Evolutionary conservation across 768 basidiomycete genomes (phyloP), one percentile per base, ranked within the genome.

Genomic region (Steccherinum ochraceum): DNA sequence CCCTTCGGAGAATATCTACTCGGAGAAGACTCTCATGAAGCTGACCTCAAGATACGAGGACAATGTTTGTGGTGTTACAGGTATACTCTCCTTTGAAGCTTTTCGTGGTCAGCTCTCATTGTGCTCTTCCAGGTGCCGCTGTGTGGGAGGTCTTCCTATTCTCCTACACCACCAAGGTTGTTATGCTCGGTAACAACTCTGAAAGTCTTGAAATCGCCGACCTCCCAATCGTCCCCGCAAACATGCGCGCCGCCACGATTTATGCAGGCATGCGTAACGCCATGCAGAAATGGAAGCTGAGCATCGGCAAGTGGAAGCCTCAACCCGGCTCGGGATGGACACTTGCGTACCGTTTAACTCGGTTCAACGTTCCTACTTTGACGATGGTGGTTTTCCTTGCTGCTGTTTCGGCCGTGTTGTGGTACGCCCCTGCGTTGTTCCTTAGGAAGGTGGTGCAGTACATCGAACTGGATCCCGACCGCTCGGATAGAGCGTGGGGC

Each of bases 141-240:
- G 69, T 76, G 0, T 80, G 76, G 73, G 79, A 77, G 50, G 69
- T 72, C 46, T 66, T 96, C 4, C 67, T 93, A n/a, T 96, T 96
- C 67, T 82, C 82, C 13, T 93, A 92, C 64, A 90, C 87, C 30
- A 93, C 91, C 1, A 83, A 86, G 53, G 89, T 96, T 12, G 81
- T 94, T 50, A 82, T 83, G 79, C 81, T 93, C 40, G 93, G 91
- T 2, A 81, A 90, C 66, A 74, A 72, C 2, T 74, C 85, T 1
- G 75, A 78, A 50, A 84, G 79, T 52, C 76, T 95, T 43, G 89
- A 95, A 57, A 89, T 92, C 19, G 90, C 83, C 53, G 92, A 96
- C 63, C 71, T 96, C 24, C 93, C 93, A 4, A 82, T 94, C 49
- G 77, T 93, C 7, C 80, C 87, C 0, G 79, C 74, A 0, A 65